phyloP scores from a whole-genome alignment of 805 yeast species.

The Ogataea glucozyma region DNA sequence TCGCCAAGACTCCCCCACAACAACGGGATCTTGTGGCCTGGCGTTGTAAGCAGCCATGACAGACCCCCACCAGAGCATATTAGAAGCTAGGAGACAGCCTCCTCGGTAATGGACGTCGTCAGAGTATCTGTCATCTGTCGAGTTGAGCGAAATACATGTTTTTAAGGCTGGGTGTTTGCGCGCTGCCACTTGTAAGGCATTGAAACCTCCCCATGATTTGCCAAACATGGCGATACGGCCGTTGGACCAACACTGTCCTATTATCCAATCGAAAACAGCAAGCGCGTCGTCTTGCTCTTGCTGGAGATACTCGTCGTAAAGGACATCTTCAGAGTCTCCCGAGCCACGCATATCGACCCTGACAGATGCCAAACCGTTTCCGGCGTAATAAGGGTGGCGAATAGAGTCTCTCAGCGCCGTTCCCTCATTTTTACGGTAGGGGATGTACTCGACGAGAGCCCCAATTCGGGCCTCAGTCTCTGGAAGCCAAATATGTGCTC shows the following conservation, averaged over 20 bases:
- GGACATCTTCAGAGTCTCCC: conserved; percentile 42
- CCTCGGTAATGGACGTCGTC: conserved; percentile 50
- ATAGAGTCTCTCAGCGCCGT: conserved; percentile 45
- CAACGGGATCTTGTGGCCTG: conserved; percentile 45
- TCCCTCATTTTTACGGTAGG: conserved; percentile 44
- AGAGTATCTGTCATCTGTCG: conserved; percentile 46
- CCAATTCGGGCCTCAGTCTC: conserved; percentile 30
- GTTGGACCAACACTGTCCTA: conserved; percentile 39
- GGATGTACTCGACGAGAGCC: conserved; percentile 43
- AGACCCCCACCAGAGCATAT: conserved; percentile 51
- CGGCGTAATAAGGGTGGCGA: conserved; percentile 47
- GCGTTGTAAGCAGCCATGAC: conserved; percentile 44
- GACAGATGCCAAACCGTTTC: conserved; percentile 44
- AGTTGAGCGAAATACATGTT: conserved; percentile 42
- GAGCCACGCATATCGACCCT: conserved; percentile 48
- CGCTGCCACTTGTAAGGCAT: conserved; percentile 44
- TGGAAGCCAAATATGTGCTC: conserved; percentile 47
- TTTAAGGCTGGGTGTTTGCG: conserved; percentile 46
- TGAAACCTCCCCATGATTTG: conserved; percentile 50
- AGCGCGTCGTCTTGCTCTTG: conserved; percentile 44
- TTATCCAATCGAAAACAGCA: conserved; percentile 4
- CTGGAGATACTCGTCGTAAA: conserved; percentile 41
- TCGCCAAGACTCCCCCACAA: conserved; percentile 41
- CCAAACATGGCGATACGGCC: conserved; percentile 47
- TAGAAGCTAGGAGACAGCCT: conserved; percentile 43